A percentile compares a stretch with the other conserved stretches of the same genome.
These are phyloP conservation scores for Leishmania arabica DNA, from an alignment of 208 protist species.

Conservation along the genomic window DNA sequence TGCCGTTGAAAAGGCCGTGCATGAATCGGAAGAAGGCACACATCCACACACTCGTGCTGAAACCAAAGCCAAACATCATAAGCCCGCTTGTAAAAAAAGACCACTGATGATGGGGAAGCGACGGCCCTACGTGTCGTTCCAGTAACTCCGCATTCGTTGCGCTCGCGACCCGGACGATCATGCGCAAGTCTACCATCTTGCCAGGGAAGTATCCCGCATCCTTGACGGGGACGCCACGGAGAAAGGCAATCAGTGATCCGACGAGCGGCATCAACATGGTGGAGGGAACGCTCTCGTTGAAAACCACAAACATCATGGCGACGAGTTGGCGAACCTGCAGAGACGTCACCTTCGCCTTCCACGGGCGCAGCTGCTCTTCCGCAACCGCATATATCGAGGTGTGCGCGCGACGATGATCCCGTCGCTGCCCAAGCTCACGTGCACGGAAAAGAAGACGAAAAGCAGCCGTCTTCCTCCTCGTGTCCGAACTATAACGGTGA, in stretches of 20 bases:
- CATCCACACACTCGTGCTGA: conserved; percentile 52
- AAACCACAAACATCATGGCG: conserved; percentile 54
- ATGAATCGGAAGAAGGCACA: conserved; percentile 64
- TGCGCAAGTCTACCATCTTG: conserved; percentile 49
- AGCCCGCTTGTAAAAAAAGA: conserved; percentile 60
- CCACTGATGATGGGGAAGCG: conserved; percentile 52
- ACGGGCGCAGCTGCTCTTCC: background rate
- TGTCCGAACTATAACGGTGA: background rate
- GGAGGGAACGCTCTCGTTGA: conserved; percentile 63
- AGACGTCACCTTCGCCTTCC: conserved; percentile 38
- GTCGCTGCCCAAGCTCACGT: background rate
- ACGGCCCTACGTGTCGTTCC: conserved; percentile 62
- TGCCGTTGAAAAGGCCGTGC: conserved; percentile 77
- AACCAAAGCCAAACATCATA: conserved; percentile 67
- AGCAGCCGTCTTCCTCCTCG: background rate
- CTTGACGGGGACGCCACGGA: conserved; percentile 37
- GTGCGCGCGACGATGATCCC: background rate
- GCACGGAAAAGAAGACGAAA: background rate
- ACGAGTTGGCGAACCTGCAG: conserved; percentile 62
- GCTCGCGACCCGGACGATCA: conserved; percentile 53
- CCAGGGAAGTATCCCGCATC: conserved; percentile 67
- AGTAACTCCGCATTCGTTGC: too few relatives aligned
- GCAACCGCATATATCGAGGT: background rate
- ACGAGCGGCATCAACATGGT: conserved; percentile 75
- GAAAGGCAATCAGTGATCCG: conserved; percentile 44